A percentile compares a stretch with the other conserved stretches of the same genome.
These are phyloP conservation scores for Colletotrichum phormii DNA, from an alignment of 2,329 filamentous ascomycete genomes.

Conservation along the genomic window DNA sequence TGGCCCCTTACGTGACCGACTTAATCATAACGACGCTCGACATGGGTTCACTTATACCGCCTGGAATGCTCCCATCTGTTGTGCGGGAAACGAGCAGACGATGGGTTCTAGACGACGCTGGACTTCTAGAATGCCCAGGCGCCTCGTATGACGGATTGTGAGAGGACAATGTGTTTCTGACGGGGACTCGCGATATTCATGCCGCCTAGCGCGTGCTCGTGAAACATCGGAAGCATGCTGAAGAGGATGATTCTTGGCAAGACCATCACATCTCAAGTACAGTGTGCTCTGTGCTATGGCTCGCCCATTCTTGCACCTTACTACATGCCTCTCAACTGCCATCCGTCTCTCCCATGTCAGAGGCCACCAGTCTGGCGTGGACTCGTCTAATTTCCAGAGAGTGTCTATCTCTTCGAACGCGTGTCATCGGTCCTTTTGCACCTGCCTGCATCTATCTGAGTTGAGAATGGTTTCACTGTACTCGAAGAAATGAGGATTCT, in stretches of 20 bases:
- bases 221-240: constrained; percentile 3
- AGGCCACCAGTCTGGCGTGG: not conserved
- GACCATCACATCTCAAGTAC: constrained; percentile 4
- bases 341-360: not conserved
- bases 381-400: not conserved
- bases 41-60: constrained; percentile 4
- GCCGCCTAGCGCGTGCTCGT: not conserved
- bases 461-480: not conserved
- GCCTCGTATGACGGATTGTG: not conserved
- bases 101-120: not conserved
- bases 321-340: not conserved
- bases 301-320: not conserved
- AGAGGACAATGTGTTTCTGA: constrained; percentile 6
- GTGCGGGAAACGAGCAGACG: not conserved
- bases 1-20: not conserved
- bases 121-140: constrained; percentile 6
- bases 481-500: not conserved
- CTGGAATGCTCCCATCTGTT: not conserved
- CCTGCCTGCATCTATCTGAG: not conserved
- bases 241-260: not conserved
- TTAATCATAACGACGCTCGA: constrained; percentile 10
- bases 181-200: not conserved
- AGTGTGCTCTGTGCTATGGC: not conserved
- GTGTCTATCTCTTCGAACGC: not conserved
- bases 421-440: not conserved